Conservation (phyloP, 345 rosid species). For the Passiflora organensis region DNA sequence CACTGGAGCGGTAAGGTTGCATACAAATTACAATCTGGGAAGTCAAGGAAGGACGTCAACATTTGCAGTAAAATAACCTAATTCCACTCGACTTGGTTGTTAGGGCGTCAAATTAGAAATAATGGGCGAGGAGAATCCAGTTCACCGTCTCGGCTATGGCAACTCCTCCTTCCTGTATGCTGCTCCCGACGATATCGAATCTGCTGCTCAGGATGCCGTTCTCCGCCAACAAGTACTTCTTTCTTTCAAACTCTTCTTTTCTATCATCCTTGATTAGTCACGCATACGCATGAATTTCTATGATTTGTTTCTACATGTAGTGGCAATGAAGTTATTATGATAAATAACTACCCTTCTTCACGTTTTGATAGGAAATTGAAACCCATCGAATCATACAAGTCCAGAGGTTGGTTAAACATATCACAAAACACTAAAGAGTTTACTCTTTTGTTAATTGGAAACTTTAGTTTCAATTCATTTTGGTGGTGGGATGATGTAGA, state of each 20-base stretch:
- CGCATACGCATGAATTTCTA: neutral
- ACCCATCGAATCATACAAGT: slow-evolving; percentile 27
- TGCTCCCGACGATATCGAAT: slow-evolving; percentile 13
- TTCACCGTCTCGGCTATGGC: neutral
- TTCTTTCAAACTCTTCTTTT: neutral
- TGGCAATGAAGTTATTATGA: too few relatives aligned
- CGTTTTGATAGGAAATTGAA: slow-evolving; percentile 21
- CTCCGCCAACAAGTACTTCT: slow-evolving; percentile 19
- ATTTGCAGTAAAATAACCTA: too few relatives aligned
- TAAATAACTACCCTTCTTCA: neutral
- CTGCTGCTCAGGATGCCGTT: slow-evolving; percentile 21
- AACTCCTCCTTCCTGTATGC: slow-evolving; percentile 2
- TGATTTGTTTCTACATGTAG: neutral
- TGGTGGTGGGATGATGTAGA: slow-evolving; percentile 30
- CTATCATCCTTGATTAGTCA: too few relatives aligned
- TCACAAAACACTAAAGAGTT: too few relatives aligned
- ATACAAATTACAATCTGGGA: too few relatives aligned
- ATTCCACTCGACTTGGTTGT: too few relatives aligned
- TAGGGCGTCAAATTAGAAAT: too few relatives aligned
- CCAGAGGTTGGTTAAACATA: slow-evolving; percentile 17
- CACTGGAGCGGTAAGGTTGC: too few relatives aligned
- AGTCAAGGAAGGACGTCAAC: too few relatives aligned
- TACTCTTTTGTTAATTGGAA: neutral
- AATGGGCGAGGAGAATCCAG: slow-evolving; percentile 19
- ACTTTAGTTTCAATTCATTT: neutral